Conservation (phyloP, 805 yeast species). For the Phaffomyces antillensis region DNA sequence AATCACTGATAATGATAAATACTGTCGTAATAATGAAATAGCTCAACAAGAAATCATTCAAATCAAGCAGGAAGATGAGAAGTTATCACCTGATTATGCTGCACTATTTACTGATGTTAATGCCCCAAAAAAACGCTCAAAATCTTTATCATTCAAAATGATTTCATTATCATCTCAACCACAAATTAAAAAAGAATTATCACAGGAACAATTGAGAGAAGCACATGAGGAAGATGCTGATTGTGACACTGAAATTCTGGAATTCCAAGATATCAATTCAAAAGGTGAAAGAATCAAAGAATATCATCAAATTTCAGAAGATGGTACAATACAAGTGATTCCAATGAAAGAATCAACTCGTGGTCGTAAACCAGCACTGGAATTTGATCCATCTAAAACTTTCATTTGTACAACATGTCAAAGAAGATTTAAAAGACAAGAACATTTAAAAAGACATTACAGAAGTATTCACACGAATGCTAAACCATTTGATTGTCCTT, state of each 20-base stretch:
- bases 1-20: background rate
- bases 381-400: slow-evolving; percentile 48
- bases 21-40: background rate
- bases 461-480: slow-evolving; percentile 67
- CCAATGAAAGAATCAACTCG: slow-evolving; percentile 35
- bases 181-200: background rate
- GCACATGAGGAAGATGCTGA: background rate
- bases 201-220: background rate
- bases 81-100: slow-evolving; percentile 24
- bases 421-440: slow-evolving; percentile 66
- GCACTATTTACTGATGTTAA: slow-evolving; percentile 24
- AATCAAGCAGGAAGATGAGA: slow-evolving; percentile 5
- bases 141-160: slow-evolving; percentile 12
- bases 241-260: background rate
- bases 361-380: slow-evolving; percentile 59
- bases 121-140: slow-evolving; percentile 15
- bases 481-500: slow-evolving; percentile 58
- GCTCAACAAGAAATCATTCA: background rate
- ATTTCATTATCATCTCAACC: background rate
- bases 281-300: slow-evolving; percentile 4
- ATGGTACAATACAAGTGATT: slow-evolving; percentile 6
- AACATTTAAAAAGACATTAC: slow-evolving; percentile 69
- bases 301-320: slow-evolving; percentile 8
- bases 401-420: slow-evolving; percentile 59
- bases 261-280: background rate